These are phyloP conservation scores for Comarum palustre DNA, from an alignment of 306 rosid species.

Conservation along the genomic window DNA sequence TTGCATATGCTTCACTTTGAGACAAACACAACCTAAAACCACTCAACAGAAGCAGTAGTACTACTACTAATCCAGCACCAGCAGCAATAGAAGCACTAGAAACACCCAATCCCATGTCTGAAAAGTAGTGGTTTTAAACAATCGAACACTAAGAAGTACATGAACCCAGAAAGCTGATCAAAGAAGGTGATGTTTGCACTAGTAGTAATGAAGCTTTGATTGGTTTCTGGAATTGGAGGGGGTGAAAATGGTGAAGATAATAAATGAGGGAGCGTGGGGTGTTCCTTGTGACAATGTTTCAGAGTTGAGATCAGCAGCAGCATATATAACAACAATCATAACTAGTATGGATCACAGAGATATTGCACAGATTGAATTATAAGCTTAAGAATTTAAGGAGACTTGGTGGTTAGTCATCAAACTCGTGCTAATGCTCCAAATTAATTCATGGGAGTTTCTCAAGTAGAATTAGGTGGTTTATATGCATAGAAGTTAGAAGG, in stretches of 20 bases:
- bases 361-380: conserved; percentile 8
- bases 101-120: conserved; percentile 14
- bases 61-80: conserved; percentile 9
- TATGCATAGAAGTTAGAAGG: conserved; percentile 24
- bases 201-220: background rate
- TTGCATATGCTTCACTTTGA: conserved; percentile 15
- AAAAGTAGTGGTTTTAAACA: background rate
- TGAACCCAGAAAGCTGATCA: conserved; percentile 8
- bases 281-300: conserved; percentile 11
- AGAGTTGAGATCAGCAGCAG: background rate
- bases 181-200: background rate
- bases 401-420: conserved; percentile 25
- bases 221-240: conserved; percentile 36
- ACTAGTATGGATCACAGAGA: background rate
- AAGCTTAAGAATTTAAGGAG: conserved; percentile 39
- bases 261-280: conserved; percentile 55
- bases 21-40: conserved; percentile 32
- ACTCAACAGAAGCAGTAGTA: conserved; percentile 26
- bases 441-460: conserved; percentile 14
- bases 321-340: conserved; percentile 15
- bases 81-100: conserved; percentile 17
- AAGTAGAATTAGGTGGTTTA: conserved; percentile 20
- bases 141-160: background rate
- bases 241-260: conserved; percentile 47
- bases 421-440: conserved; percentile 21